Conservation (phyloP, 441 rosid species). For the Manihot esculenta region DNA sequence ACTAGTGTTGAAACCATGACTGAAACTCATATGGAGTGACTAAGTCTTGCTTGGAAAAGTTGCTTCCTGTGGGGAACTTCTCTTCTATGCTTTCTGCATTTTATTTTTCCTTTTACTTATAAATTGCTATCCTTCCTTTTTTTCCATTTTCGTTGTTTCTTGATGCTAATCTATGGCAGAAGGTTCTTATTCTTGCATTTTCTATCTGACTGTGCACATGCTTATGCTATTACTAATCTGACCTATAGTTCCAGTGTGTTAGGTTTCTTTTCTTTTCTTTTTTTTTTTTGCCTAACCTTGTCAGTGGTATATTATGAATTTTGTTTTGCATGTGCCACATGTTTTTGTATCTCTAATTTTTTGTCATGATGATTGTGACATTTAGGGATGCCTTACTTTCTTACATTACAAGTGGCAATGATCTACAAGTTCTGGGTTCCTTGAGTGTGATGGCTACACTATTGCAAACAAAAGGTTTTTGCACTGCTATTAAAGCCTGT, state of each 20-base stretch:
- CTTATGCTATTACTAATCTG: not conserved
- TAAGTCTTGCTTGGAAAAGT: not conserved
- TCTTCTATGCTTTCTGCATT: not conserved
- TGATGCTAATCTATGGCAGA: not conserved
- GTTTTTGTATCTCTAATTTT: not conserved
- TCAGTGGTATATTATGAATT: not conserved
- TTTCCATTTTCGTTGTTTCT: not conserved
- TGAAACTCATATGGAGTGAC: not conserved
- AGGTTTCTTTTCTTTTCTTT: not conserved
- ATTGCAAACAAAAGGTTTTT: constrained; percentile 97
- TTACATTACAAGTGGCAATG: constrained; percentile 67
- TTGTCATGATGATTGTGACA: constrained; percentile 8
- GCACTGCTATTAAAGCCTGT: constrained; percentile 26
- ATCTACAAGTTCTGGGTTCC: constrained; percentile 81
- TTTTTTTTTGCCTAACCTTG: no score
- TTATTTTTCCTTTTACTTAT: not conserved
- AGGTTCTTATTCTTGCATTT: no score
- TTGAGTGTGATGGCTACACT: constrained; percentile 87
- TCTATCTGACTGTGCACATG: no score
- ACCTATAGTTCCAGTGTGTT: not conserved
- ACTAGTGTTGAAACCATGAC: not conserved
- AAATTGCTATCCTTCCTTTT: not conserved
- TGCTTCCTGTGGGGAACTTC: not conserved
- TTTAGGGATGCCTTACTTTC: constrained; percentile 79
- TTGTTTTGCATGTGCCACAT: not conserved